phyloP scores from a whole-genome alignment of 495 filamentous ascomycete genomes.

The Neurospora sp. region DNA sequence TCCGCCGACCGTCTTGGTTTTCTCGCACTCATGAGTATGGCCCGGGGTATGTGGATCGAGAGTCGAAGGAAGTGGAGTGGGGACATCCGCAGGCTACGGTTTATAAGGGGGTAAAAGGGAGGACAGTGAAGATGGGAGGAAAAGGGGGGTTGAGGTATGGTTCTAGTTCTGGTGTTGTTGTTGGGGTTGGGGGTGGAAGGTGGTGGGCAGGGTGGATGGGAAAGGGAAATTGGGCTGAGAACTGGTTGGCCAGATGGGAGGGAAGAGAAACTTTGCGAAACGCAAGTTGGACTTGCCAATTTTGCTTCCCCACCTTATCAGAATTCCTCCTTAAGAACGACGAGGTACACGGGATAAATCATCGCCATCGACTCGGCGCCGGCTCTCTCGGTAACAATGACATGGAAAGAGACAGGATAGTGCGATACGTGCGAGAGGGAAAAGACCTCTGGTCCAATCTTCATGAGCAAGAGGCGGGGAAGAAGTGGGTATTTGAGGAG shows the following conservation, averaged over 20 bases:
- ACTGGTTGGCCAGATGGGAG: slow-evolving; percentile 8
- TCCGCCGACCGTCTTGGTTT: neutral
- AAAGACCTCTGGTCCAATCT: slow-evolving; percentile 37
- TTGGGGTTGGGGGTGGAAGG: neutral
- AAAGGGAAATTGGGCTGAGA: neutral
- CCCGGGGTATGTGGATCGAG: slow-evolving; percentile 31
- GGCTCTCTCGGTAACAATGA: slow-evolving; percentile 14
- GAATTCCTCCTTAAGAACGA: slow-evolving; percentile 43
- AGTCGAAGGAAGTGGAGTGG: slow-evolving; percentile 34
- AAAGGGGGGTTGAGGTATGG: slow-evolving; percentile 27
- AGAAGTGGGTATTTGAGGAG: slow-evolving; percentile 33
- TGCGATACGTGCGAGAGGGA: slow-evolving; percentile 37
- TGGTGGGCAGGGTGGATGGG: neutral
- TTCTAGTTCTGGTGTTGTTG: slow-evolving; percentile 11
- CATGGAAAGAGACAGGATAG: slow-evolving; percentile 31
- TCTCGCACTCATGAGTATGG: neutral
- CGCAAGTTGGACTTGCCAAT: slow-evolving; percentile 47
- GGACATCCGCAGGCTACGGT: slow-evolving; percentile 46
- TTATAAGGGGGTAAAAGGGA: slow-evolving; percentile 29
- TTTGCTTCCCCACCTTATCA: slow-evolving; percentile 40
- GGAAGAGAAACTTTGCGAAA: slow-evolving; percentile 31
- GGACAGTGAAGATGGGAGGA: slow-evolving; percentile 41
- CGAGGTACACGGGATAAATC: slow-evolving; percentile 38
- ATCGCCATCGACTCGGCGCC: slow-evolving; percentile 22
- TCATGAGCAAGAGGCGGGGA: slow-evolving; percentile 7